phyloP scores from a whole-genome alignment of 2,329 filamentous ascomycete genomes.

The Colletotrichum simmondsii region DNA sequence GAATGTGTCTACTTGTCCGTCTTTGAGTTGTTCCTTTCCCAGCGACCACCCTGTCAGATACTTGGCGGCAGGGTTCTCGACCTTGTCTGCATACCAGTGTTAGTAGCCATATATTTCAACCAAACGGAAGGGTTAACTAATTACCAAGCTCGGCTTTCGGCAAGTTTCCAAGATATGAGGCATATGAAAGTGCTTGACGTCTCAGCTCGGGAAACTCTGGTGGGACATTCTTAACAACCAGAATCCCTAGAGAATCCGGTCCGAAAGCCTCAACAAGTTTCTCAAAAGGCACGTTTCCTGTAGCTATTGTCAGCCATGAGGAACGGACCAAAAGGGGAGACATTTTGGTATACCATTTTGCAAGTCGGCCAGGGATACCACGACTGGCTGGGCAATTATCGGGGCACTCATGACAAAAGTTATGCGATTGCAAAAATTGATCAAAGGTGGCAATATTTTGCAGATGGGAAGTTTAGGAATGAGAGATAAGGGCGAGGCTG shows the following conservation, averaged over 20 bases:
- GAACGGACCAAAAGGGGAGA: no score
- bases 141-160: slow-evolving; percentile 76
- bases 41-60: slow-evolving; percentile 81
- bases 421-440: neutral
- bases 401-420: neutral
- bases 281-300: slow-evolving; percentile 75
- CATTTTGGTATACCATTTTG: slow-evolving; percentile 58
- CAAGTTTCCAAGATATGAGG: slow-evolving; percentile 88
- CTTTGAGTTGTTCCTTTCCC: slow-evolving; percentile 83
- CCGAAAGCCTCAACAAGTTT: slow-evolving; percentile 85
- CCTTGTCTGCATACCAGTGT: slow-evolving; percentile 53
- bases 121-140: slow-evolving; percentile 39
- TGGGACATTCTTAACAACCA: slow-evolving; percentile 88
- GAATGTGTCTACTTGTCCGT: slow-evolving; percentile 80
- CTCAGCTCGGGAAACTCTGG: slow-evolving; percentile 76
- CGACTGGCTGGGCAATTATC: slow-evolving; percentile 63
- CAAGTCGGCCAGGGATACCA: slow-evolving; percentile 69
- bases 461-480: neutral
- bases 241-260: slow-evolving; percentile 88
- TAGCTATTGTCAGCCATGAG: neutral
- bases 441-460: neutral
- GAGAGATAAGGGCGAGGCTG: neutral
- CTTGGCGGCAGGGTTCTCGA: slow-evolving; percentile 69
- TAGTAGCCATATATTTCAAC: neutral
- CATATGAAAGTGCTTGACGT: slow-evolving; percentile 81